Conservation (phyloP, 2,329 filamentous ascomycete species). For the Volutella citrinella region DNA sequence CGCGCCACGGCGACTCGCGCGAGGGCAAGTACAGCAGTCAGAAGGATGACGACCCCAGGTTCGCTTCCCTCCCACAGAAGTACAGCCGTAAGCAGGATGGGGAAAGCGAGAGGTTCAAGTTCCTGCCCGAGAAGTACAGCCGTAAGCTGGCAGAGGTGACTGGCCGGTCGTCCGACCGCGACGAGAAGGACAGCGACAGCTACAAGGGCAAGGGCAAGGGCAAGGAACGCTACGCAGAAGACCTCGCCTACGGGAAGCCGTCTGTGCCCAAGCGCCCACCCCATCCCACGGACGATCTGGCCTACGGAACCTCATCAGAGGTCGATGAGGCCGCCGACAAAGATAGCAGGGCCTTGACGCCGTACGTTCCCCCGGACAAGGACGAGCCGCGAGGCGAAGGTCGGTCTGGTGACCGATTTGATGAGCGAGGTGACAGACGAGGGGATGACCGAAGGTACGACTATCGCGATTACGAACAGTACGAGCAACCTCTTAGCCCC, state of each 20-base stretch:
- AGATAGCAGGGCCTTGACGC: constrained; percentile 20
- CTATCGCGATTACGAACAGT: neutral
- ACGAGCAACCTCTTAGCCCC: too few relatives aligned
- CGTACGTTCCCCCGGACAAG: constrained; percentile 20
- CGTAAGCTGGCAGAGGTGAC: constrained; percentile 28
- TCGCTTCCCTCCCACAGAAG: constrained; percentile 12
- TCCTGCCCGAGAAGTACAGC: constrained; percentile 48
- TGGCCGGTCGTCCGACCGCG: constrained; percentile 23
- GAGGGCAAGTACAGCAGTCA: constrained; percentile 16
- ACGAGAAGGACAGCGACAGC: constrained; percentile 30
- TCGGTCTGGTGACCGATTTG: too few relatives aligned
- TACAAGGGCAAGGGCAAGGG: constrained; percentile 35
- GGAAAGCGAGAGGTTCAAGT: constrained; percentile 39
- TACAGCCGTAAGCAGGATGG: constrained; percentile 10
- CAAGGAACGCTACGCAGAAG: constrained; percentile 36
- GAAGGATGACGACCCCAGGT: constrained; percentile 1
- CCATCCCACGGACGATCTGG: constrained; percentile 18
- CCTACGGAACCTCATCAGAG: too few relatives aligned
- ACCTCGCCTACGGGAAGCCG: constrained; percentile 49
- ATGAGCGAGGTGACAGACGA: too few relatives aligned
- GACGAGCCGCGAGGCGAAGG: constrained; percentile 3
- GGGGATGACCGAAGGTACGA: constrained; percentile 4
- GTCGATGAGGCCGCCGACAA: constrained; percentile 15
- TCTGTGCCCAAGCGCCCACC: constrained; percentile 23
- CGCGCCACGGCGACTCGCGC: constrained; percentile 21